Evolutionary conservation across 768 basidiomycete species (phyloP), one percentile per base, ranked within the genome.

Genomic region (Tricholoma hemisulphureum): DNA sequence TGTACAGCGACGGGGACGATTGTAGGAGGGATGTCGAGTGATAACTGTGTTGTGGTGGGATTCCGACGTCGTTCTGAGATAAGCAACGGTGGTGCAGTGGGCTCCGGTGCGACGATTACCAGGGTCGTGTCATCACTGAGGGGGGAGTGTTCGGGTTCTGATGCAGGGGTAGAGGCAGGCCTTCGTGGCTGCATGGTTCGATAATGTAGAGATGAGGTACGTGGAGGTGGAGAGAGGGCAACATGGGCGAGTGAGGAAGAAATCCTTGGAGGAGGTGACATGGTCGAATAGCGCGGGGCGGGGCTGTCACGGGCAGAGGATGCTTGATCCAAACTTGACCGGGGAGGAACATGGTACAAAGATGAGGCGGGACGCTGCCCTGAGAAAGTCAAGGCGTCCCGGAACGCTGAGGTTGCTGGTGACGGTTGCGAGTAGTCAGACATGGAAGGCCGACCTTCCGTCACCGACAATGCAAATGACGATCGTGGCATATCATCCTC

Each of bases 361-460:
- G 68, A 64, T 55, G 67, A 62, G 14, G 59, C 34, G 18, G 69
- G 67, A 34, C 60, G 61, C 56, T 63, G 55, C 37, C 61, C 57
- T 29, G 65, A 64, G 23, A 62, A 68, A 48, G 75, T 77, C 39
- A 82, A 67, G 14, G 79, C 82, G 62, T 89, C 88, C 24, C 83
- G 82, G 72, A 92, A 92, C n/a, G 87, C 88, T n/a, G 89, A 91
- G 6, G 80, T 84, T 3, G 89, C 88, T 1, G 89, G 90, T 9
- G 89, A 91, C 4, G 82, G 78, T 61, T 85, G 83, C 9, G 87
- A 86, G 67, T 87, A 87, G 54, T 85, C 82, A 11, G 88, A 89
- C 26, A 85, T 61, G 18, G 88, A 88, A 3, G 75, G 81, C 37
- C 86, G 78, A 61, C 75, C 79, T 16, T 70, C 78, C 61, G 67